A percentile compares a stretch with the other conserved stretches of the same genome.
These are phyloP conservation scores for Salix purpurea DNA, from an alignment of 345 rosid genomes.

Conservation along the genomic window DNA sequence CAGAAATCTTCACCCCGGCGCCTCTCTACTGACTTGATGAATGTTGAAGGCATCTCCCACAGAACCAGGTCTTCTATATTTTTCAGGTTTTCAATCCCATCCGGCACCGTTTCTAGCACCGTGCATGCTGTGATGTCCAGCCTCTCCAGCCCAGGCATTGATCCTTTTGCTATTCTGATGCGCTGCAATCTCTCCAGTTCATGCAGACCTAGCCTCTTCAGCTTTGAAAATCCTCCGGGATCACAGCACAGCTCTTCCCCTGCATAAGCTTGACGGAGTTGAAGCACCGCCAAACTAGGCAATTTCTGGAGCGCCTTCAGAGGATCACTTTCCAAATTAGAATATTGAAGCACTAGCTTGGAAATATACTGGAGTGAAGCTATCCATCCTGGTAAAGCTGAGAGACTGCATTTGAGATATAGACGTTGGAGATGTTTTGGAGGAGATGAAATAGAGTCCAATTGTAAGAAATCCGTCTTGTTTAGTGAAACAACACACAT, in stretches of 20 bases:
- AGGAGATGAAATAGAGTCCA: too few relatives aligned
- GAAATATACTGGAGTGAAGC: conserved; percentile 6
- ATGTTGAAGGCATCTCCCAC: conserved; percentile 4
- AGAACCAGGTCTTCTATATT: neutral
- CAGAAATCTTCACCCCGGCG: neutral
- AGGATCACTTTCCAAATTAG: conserved; percentile 5
- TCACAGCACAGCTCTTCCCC: conserved; percentile 5
- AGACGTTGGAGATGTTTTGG: conserved; percentile 1
- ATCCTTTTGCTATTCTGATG: neutral
- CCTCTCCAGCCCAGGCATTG: conserved; percentile 3
- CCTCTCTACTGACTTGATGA: neutral
- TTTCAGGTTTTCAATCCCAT: conserved; percentile 1
- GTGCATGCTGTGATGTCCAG: neutral
- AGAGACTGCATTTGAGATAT: neutral
- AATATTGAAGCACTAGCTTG: conserved; percentile 7
- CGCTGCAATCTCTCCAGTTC: neutral
- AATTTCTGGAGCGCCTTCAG: neutral
- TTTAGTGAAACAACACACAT: neutral
- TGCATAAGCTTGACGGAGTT: conserved; percentile 11
- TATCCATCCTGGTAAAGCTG: conserved; percentile 6
- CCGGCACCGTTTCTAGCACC: neutral
- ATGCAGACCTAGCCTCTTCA: neutral
- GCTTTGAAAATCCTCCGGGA: neutral
- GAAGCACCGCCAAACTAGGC: conserved; percentile 4
- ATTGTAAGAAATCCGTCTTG: neutral